A percentile compares a stretch with the other conserved stretches of the same genome.
phyloP scores from a whole-genome alignment of 495 filamentous ascomycete species.

The Penicillium odoratum region DNA sequence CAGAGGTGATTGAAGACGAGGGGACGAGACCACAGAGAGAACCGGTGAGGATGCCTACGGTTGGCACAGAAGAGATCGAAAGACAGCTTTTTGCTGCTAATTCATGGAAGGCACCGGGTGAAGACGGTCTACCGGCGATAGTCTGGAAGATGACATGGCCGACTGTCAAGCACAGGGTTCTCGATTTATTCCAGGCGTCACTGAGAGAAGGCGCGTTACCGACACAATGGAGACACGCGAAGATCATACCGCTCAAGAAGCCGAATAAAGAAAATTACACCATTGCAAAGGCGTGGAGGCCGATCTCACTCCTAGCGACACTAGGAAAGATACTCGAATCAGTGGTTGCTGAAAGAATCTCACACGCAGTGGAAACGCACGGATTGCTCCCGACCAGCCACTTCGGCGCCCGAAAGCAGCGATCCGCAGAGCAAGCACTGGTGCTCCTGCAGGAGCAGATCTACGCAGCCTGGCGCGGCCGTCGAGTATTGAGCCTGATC shows the following conservation, averaged over 20 bases:
- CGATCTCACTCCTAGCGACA: conserved; percentile 27
- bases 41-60: conserved; percentile 19
- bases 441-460: too few species aligned
- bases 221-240: conserved; percentile 16
- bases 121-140: conserved; percentile 28
- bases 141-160: conserved; percentile 30
- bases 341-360: too few species aligned
- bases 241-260: conserved; percentile 25
- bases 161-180: conserved; percentile 28
- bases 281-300: conserved; percentile 25
- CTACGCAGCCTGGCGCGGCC: too few species aligned
- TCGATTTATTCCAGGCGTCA: conserved; percentile 20
- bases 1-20: conserved; percentile 20
- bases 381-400: too few species aligned
- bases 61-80: conserved; percentile 27
- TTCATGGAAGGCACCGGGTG: conserved; percentile 22
- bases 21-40: conserved; percentile 22
- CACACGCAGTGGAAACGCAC: too few species aligned
- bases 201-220: conserved; percentile 15
- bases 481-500: too few species aligned
- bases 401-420: too few species aligned
- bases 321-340: too few species aligned
- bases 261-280: conserved; percentile 27
- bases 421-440: too few species aligned
- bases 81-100: conserved; percentile 17